These are phyloP conservation scores for Balamuthia mandrillaris DNA, from an alignment of 208 protist species.

Conservation along the genomic window DNA sequence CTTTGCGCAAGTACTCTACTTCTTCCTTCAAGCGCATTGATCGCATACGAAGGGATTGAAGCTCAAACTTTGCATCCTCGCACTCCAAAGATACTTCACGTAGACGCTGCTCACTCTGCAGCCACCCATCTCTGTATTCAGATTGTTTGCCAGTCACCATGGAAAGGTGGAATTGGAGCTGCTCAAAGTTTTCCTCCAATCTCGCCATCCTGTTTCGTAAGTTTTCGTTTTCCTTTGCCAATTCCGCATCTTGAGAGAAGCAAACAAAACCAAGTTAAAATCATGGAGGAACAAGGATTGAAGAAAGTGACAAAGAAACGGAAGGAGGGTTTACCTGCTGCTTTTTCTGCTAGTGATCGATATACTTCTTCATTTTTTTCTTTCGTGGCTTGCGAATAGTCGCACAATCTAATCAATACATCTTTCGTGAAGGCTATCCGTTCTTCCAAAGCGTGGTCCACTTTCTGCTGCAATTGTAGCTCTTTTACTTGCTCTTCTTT, in stretches of 20 bases:
- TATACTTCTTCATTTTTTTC: neutral
- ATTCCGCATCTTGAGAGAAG: neutral
- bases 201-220: too few species aligned
- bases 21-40: neutral
- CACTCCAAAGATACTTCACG: neutral
- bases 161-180: too few species aligned
- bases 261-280: neutral
- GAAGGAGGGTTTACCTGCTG: neutral
- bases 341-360: neutral
- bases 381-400: neutral
- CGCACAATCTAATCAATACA: neutral
- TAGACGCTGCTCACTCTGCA: neutral
- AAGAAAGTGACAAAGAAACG: neutral
- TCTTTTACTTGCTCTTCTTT: neutral
- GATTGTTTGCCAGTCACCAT: too few species aligned
- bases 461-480: neutral
- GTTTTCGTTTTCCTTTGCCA: too few species aligned
- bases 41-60: neutral
- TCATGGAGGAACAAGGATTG: neutral
- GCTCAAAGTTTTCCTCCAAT: too few species aligned
- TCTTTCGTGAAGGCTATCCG: neutral
- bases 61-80: neutral
- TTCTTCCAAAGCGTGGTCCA: conserved; percentile 1
- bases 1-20: neutral
- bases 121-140: too few species aligned